phyloP scores from a whole-genome alignment of 306 rosid genomes.

The Dryas octopetala region DNA sequence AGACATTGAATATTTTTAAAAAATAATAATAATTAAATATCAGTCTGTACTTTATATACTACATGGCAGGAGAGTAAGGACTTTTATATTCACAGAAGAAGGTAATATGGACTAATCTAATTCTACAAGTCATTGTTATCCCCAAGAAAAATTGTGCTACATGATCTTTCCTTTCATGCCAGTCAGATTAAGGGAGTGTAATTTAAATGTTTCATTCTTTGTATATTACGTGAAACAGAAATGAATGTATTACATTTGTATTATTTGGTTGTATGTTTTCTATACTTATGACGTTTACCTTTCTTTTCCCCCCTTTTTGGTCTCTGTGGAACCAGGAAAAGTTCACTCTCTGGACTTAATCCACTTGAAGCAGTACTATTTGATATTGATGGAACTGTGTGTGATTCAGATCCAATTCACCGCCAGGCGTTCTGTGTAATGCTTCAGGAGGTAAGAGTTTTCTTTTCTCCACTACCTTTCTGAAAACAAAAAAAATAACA shows the following conservation, averaged over 20 bases:
- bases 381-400: conserved; percentile 90
- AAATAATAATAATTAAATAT: no score
- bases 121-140: background rate
- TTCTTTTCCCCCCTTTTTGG: background rate
- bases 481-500: background rate
- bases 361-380: conserved; percentile 87
- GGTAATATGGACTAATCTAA: conserved; percentile 8
- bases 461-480: background rate
- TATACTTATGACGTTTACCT: no score
- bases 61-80: background rate
- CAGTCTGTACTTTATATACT: background rate
- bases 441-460: conserved; percentile 71
- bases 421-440: conserved; percentile 66
- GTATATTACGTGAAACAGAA: background rate
- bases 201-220: background rate
- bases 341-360: conserved; percentile 54
- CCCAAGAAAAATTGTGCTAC: background rate
- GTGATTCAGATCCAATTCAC: conserved; percentile 93
- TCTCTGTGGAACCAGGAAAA: conserved; percentile 48
- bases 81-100: background rate
- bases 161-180: background rate
- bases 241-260: background rate
- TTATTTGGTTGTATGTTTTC: background rate
- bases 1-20: no score
- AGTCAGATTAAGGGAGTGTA: background rate